Evolutionary conservation across 2,329 filamentous ascomycete species (phyloP).

Genomic region (Trichoderma atrobrunneum): DNA sequence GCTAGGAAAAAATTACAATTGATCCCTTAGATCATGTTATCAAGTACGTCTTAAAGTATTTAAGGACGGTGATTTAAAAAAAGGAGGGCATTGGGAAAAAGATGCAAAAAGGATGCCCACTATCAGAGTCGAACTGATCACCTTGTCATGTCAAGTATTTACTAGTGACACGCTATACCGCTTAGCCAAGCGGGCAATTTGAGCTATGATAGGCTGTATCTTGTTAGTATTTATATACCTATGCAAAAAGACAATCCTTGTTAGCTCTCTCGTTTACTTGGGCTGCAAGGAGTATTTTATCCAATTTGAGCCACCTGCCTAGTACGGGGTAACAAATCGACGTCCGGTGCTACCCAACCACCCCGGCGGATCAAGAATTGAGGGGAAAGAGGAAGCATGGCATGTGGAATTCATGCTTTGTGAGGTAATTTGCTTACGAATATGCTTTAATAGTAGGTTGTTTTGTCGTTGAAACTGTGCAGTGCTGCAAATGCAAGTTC

Average conservation of each 20-base stretch:
- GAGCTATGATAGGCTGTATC: background rate
- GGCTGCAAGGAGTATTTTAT: background rate
- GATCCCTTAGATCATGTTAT: background rate
- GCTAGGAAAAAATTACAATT: background rate
- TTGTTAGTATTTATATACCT: background rate
- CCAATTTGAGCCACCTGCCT: background rate
- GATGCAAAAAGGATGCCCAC: slow-evolving; percentile 11
- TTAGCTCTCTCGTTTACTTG: background rate
- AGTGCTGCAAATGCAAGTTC: background rate
- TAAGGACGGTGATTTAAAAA: background rate
- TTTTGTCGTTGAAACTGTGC: background rate
- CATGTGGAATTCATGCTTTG: background rate
- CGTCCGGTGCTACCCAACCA: background rate
- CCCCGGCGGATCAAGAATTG: background rate
- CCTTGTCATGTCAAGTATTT: slow-evolving; percentile 19
- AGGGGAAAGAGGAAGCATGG: background rate
- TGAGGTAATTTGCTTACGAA: background rate
- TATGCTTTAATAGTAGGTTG: background rate
- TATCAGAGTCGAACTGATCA: slow-evolving; percentile 22
- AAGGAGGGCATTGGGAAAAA: background rate
- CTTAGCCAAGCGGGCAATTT: slow-evolving; percentile 19
- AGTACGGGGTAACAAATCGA: background rate
- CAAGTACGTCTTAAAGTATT: background rate
- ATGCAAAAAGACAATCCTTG: fast-evolving
- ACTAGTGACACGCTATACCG: slow-evolving; percentile 22